Evolutionary conservation across 306 rosid genomes (phyloP), one percentile per base, ranked within the genome.

Genomic region (Fragaria nilgerrensis): DNA sequence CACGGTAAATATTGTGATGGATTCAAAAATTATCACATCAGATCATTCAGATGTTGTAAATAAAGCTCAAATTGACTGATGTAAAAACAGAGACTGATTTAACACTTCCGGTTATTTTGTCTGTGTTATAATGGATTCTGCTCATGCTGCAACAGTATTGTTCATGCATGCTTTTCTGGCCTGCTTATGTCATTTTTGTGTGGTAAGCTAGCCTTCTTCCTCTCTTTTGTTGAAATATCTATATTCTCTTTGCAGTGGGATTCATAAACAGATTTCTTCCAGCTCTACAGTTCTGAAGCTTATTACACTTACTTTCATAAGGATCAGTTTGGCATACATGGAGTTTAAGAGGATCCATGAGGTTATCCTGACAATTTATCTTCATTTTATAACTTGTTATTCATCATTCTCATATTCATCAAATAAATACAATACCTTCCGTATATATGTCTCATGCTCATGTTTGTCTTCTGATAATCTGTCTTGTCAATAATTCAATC

Each of bases 321-420:
- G 85, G 79, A 70, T 85, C 83, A 94, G 98, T 85, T 78, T 89
- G 82, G 84, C 87, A 66, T 94, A 92, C 87, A 92, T 92, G 98
- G 93, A 90, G 80, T 84, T 82, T 77, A 94, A 88, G 87, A 85
- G 97, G 75, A 92, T 94, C 78, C 90, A 89, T 62, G 94, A 94
- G 98, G 98, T 94, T 77, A 79, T 72, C 50, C 70, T 74, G 47
- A 56, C 41, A 71, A 75, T 76, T 36, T 74, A 39, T 71, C 72
- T 19, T 78, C 34, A 62, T 22, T 10, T 79, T 2, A 5, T 41
- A n/a, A 48, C 9, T 15, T 47, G 48, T 63, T 58, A 43, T 77
- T 62, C 47, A 13, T 34, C 32, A 61, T 59, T 43, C n/a, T 47
- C 47, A 39, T 58, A 20, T 34, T 43, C 5, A 15, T 58, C 65